Percentiles rank a stretch among this genome's conserved stretches.
Conservation (phyloP, 2,329 filamentous ascomycete species). For the Trichophyton mentagrophytes region DNA sequence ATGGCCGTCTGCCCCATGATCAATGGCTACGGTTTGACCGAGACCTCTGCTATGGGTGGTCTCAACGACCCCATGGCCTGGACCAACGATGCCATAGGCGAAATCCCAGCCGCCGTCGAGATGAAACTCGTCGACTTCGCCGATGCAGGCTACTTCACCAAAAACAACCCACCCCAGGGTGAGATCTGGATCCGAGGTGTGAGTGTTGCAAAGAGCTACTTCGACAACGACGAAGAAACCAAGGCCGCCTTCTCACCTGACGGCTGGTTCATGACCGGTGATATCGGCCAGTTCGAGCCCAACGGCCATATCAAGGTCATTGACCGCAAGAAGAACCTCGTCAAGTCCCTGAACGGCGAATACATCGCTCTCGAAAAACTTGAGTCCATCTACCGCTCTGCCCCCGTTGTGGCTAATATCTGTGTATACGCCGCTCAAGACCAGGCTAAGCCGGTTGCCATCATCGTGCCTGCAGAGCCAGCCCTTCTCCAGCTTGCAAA, state of each 20-base stretch:
- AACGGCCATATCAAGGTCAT: slow-evolving; percentile 83
- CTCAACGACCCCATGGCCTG: slow-evolving; percentile 58
- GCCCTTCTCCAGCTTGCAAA: slow-evolving; percentile 48
- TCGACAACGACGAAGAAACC: slow-evolving; percentile 80
- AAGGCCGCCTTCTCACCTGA: slow-evolving; percentile 66
- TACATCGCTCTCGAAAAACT: slow-evolving; percentile 96
- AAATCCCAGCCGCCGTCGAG: slow-evolving; percentile 55
- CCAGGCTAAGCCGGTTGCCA: slow-evolving; percentile 43
- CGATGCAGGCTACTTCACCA: slow-evolving; percentile 82
- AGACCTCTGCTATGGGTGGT: slow-evolving; percentile 59
- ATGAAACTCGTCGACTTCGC: slow-evolving; percentile 74
- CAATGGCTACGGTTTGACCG: slow-evolving; percentile 83
- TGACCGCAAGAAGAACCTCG: slow-evolving; percentile 96
- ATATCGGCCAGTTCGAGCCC: slow-evolving; percentile 76
- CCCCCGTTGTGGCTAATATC: slow-evolving; percentile 42
- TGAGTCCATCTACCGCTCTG: slow-evolving; percentile 70
- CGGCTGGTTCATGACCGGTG: slow-evolving; percentile 95
- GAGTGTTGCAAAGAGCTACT: slow-evolving; percentile 72
- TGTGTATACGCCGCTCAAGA: slow-evolving; percentile 43
- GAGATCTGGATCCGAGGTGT: slow-evolving; percentile 75
- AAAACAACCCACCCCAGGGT: slow-evolving; percentile 82
- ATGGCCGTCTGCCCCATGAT: slow-evolving; percentile 92
- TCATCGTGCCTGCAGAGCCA: slow-evolving; percentile 52
- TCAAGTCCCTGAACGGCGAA: slow-evolving; percentile 94
- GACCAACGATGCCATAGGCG: slow-evolving; percentile 54